These are phyloP conservation scores for Volvox africanus DNA, from an alignment of 139 green algal genomes.

Conservation along the genomic window DNA sequence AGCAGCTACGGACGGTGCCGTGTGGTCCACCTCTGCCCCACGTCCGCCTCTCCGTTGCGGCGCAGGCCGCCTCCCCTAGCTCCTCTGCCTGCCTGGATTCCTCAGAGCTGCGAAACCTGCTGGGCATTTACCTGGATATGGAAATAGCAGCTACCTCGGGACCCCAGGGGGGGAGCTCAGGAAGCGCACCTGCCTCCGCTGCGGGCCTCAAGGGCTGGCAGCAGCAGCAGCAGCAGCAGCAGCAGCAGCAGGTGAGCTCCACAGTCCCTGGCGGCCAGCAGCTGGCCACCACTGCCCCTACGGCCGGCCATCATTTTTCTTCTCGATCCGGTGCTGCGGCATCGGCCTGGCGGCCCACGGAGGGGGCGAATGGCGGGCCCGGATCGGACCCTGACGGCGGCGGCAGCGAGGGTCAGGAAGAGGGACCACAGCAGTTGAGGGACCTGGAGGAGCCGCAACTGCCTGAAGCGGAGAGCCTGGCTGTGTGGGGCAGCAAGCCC, in stretches of 20 bases:
- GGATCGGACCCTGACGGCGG: no score
- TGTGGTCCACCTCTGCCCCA: no score
- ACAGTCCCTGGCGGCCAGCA: not conserved
- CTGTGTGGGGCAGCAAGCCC: not conserved
- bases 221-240: not conserved
- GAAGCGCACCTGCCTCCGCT: not conserved
- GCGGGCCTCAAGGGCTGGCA: not conserved
- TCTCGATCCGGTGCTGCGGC: no score
- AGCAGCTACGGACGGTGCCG: no score
- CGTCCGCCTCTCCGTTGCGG: no score
- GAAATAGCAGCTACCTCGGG: not conserved
- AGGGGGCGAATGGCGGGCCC: no score
- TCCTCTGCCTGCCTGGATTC: conserved; percentile 14
- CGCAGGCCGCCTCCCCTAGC: conserved; percentile 24
- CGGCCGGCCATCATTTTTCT: no score
- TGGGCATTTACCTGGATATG: conserved; percentile 27
- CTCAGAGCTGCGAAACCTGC: conserved; percentile 11
- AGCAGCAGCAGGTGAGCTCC: no score
- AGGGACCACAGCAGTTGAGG: not conserved
- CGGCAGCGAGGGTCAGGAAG: not conserved
- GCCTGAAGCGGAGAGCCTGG: not conserved
- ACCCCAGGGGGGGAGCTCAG: not conserved
- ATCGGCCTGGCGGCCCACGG: no score
- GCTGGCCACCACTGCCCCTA: not conserved
- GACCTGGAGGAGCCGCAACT: not conserved